Conservation (phyloP, 345 rosid genomes). For the Eucalyptus sp. region DNA sequence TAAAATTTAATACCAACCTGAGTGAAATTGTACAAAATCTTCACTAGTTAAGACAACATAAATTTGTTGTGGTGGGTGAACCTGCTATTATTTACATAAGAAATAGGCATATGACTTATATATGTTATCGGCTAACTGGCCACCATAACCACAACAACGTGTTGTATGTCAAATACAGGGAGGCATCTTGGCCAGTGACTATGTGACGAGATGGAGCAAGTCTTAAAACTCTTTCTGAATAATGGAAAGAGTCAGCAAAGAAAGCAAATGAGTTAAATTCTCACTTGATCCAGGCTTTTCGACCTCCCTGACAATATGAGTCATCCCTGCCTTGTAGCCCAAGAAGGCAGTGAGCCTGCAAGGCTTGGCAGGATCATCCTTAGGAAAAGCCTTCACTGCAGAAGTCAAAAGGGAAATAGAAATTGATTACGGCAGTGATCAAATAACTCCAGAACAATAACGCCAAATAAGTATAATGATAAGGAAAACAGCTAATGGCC, state of each 20-base stretch:
- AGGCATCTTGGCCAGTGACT: not conserved
- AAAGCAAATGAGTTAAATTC: not conserved
- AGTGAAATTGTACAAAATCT: not conserved
- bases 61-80: not conserved
- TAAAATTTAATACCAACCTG: not conserved
- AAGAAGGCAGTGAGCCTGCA: not conserved
- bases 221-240: not conserved
- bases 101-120: not conserved
- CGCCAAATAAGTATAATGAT: not conserved
- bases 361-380: conserved; percentile 12
- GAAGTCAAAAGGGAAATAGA: conserved; percentile 8
- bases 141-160: not conserved
- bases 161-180: not conserved
- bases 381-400: conserved; percentile 7
- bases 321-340: not conserved
- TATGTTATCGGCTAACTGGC: not conserved
- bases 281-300: conserved; percentile 19
- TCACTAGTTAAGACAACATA: not conserved
- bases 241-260: not conserved
- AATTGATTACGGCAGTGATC: not conserved
- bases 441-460: not conserved
- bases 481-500: not conserved
- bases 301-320: conserved; percentile 31
- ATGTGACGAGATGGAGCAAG: not conserved
- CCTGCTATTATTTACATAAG: not conserved